phyloP scores from a whole-genome alignment of 768 basidiomycete genomes.

The Serendipita sp. region DNA sequence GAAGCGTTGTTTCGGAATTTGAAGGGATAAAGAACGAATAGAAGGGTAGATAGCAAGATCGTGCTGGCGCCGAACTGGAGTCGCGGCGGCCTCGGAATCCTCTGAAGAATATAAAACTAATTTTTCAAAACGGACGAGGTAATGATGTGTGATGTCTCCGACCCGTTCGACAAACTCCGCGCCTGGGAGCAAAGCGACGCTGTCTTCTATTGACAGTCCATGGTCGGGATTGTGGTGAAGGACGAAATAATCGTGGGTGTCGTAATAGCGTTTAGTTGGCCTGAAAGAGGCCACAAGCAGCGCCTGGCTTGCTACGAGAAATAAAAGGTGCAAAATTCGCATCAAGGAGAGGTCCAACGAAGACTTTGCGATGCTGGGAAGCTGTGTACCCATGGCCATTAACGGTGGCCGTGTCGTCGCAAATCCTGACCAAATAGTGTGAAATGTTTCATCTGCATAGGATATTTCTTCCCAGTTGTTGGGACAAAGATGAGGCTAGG shows the following conservation, averaged over 20 bases:
- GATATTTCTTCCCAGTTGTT: too few species aligned
- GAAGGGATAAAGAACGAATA: conserved; percentile 10
- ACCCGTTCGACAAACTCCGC: conserved; percentile 30
- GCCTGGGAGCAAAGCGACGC: conserved; percentile 19
- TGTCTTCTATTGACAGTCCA: conserved; percentile 10
- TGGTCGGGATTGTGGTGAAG: conserved; percentile 13
- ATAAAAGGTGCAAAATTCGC: not conserved
- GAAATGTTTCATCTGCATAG: too few species aligned
- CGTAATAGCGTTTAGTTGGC: conserved; percentile 19
- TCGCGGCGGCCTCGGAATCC: not conserved
- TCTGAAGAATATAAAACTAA: not conserved
- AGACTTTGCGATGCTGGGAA: not conserved
- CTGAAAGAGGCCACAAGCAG: not conserved
- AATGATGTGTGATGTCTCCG: conserved; percentile 29
- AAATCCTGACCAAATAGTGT: too few species aligned
- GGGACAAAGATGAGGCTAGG: too few species aligned
- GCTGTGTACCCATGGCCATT: too few species aligned
- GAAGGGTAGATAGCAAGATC: not conserved
- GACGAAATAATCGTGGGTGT: conserved; percentile 27
- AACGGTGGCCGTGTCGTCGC: too few species aligned
- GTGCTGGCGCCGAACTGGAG: not conserved
- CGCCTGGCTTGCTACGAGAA: not conserved
- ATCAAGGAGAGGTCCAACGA: not conserved
- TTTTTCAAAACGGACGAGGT: conserved; percentile 20
- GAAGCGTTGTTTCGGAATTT: conserved; percentile 11